These are phyloP conservation scores for Talaromyces trachyspermus DNA, from an alignment of 495 filamentous ascomycete genomes.

Conservation along the genomic window DNA sequence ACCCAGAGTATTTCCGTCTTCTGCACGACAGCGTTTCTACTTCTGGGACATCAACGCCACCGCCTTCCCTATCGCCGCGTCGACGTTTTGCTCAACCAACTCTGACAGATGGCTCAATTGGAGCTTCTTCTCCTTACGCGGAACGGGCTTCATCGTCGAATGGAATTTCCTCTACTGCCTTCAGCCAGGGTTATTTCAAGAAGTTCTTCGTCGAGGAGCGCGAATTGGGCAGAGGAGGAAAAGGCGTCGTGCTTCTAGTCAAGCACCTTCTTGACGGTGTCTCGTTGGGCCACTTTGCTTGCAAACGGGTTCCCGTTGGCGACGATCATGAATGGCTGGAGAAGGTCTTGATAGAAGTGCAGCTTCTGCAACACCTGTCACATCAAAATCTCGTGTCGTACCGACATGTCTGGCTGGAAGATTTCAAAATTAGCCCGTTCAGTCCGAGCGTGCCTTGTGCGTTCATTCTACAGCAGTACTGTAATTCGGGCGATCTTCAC, in stretches of 20 bases:
- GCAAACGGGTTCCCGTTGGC: constrained; percentile 92
- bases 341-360: constrained; percentile 88
- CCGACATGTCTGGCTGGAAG: constrained; percentile 93
- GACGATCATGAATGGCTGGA: constrained; percentile 94
- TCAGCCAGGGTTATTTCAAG: constrained; percentile 86
- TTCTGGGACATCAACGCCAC: constrained; percentile 32
- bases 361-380: constrained; percentile 80
- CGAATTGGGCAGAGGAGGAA: constrained; percentile 82
- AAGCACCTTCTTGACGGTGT: constrained; percentile 85
- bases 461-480: constrained; percentile 96
- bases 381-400: constrained; percentile 97
- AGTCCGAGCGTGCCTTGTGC: constrained; percentile 89
- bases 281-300: constrained; percentile 82
- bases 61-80: constrained; percentile 43
- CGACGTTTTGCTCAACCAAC: constrained; percentile 45
- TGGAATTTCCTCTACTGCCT: constrained; percentile 76
- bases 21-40: constrained; percentile 57
- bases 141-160: constrained; percentile 45
- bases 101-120: constrained; percentile 29
- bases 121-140: constrained; percentile 31
- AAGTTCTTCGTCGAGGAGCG: constrained; percentile 83
- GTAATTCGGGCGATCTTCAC: constrained; percentile 88
- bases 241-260: constrained; percentile 88
- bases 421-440: constrained; percentile 73
- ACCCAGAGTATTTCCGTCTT: constrained; percentile 90